phyloP scores from a whole-genome alignment of 495 filamentous ascomycete species.

The Penicillium diatomitis region DNA sequence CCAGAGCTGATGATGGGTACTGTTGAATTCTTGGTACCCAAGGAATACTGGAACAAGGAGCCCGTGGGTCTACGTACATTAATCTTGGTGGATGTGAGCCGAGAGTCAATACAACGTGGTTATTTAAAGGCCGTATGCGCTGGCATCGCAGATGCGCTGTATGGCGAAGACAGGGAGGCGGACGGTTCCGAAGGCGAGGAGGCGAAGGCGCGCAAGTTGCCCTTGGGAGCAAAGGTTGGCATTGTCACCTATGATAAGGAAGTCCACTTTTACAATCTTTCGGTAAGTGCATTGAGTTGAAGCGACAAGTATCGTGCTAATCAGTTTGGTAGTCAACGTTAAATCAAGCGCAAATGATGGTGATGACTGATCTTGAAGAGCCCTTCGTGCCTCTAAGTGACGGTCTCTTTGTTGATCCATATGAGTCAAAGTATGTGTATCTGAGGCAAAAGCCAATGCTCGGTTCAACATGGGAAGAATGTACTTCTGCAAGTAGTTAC shows the following conservation, averaged over 20 bases:
- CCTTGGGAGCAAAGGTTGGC: slow-evolving; percentile 76
- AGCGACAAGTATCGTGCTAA: slow-evolving; percentile 15
- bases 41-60: slow-evolving; percentile 97
- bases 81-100: slow-evolving; percentile 87
- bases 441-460: too few relatives aligned
- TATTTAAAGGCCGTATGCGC: slow-evolving; percentile 88
- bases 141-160: slow-evolving; percentile 77
- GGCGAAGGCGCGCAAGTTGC: slow-evolving; percentile 46
- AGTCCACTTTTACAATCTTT: slow-evolving; percentile 95
- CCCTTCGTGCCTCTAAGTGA: slow-evolving; percentile 91
- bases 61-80: slow-evolving; percentile 80
- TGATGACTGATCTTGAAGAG: slow-evolving; percentile 96
- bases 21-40: slow-evolving; percentile 91
- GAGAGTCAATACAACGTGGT: slow-evolving; percentile 79
- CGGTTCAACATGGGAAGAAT: too few relatives aligned
- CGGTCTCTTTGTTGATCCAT: slow-evolving; percentile 90
- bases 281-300: slow-evolving; percentile 39
- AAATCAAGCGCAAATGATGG: slow-evolving; percentile 93
- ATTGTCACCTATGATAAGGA: slow-evolving; percentile 95
- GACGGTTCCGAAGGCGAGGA: slow-evolving; percentile 48
- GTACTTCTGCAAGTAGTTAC: slow-evolving; percentile 4
- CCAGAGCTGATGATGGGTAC: slow-evolving; percentile 87
- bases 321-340: slow-evolving; percentile 48
- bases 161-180: slow-evolving; percentile 46
- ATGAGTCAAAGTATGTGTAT: slow-evolving; percentile 65